Evolutionary conservation across 768 basidiomycete species (phyloP).

Genomic region (Amanita muscaria): DNA sequence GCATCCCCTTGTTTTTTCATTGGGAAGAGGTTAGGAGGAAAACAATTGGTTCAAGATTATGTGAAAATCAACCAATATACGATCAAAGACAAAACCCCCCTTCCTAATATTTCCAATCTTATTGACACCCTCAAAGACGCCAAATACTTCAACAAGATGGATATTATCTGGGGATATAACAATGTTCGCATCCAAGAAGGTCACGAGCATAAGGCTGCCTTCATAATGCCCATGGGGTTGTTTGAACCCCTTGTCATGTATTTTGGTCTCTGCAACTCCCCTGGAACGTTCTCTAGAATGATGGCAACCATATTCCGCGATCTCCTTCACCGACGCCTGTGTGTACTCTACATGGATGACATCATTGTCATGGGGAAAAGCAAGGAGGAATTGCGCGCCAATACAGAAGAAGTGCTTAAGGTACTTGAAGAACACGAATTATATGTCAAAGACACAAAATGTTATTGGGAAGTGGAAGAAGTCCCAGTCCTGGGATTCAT

Average conservation of each 20-base stretch:
- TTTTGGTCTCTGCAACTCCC: no score
- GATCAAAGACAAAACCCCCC: neutral
- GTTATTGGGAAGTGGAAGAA: neutral
- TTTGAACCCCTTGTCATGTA: no score
- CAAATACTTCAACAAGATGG: constrained; percentile 26
- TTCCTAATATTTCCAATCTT: no score
- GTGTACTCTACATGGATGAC: neutral
- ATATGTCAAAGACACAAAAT: neutral
- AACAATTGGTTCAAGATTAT: neutral
- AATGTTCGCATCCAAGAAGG: constrained; percentile 33
- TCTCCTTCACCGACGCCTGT: constrained; percentile 18
- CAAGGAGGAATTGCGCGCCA: neutral
- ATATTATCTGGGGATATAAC: constrained; percentile 32
- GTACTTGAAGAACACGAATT: neutral
- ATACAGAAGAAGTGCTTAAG: neutral
- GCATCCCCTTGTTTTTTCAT: no score
- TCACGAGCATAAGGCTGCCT: constrained; percentile 36
- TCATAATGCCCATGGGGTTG: constrained; percentile 25
- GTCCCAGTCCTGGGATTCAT: neutral
- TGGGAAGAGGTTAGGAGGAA: no score
- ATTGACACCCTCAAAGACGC: constrained; percentile 5
- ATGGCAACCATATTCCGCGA: no score
- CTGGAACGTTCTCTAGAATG: no score
- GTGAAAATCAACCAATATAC: neutral
- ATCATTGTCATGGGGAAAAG: neutral